These are phyloP conservation scores for Beauveria sp. DNA, from an alignment of 2,329 filamentous ascomycete genomes.

Conservation along the genomic window DNA sequence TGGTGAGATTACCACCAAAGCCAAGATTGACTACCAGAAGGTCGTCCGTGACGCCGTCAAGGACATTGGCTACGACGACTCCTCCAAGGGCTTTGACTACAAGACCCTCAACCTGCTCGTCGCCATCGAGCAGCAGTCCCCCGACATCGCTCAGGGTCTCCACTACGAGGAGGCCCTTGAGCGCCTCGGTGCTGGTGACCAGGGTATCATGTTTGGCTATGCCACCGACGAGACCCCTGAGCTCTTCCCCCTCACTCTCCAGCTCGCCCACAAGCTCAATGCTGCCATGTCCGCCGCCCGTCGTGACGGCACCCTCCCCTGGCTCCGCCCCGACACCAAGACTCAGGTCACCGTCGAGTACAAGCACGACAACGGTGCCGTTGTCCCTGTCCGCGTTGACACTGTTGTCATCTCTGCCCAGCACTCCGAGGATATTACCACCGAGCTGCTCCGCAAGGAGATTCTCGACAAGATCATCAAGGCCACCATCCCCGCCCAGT, in stretches of 20 bases:
- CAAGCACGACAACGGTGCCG: conserved; percentile 89
- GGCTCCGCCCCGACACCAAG: conserved; percentile 98
- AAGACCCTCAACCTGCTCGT: conserved; percentile 99
- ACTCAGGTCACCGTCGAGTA: conserved; percentile 99
- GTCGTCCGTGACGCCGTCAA: conserved; percentile 90
- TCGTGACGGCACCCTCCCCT: conserved; percentile 78
- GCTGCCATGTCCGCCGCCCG: conserved; percentile 86
- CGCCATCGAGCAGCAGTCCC: conserved; percentile 98
- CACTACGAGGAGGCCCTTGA: conserved; percentile 97
- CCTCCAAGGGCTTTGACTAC: conserved; percentile 98
- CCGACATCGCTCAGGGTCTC: conserved; percentile 97
- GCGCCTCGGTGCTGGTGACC: conserved; percentile 96
- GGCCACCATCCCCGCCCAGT: conserved; percentile 84
- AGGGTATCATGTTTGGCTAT: conserved; percentile 99
- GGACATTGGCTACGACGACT: conserved; percentile 97
- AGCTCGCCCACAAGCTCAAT: conserved; percentile 96
- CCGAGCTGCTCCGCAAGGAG: conserved; percentile 87
- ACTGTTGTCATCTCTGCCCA: conserved; percentile 96
- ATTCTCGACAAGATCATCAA: conserved; percentile 97
- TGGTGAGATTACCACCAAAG: conserved; percentile 97
- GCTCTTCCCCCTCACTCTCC: conserved; percentile 86
- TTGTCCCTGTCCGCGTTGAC: conserved; percentile 86
- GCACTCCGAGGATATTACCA: conserved; percentile 81
- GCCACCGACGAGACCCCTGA: conserved; percentile 98
- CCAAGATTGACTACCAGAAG: conserved; percentile 95